A percentile compares a stretch with the other conserved stretches of the same genome.
phyloP scores from a whole-genome alignment of 2,329 filamentous ascomycete species.

The Fusarium goolgardi region DNA sequence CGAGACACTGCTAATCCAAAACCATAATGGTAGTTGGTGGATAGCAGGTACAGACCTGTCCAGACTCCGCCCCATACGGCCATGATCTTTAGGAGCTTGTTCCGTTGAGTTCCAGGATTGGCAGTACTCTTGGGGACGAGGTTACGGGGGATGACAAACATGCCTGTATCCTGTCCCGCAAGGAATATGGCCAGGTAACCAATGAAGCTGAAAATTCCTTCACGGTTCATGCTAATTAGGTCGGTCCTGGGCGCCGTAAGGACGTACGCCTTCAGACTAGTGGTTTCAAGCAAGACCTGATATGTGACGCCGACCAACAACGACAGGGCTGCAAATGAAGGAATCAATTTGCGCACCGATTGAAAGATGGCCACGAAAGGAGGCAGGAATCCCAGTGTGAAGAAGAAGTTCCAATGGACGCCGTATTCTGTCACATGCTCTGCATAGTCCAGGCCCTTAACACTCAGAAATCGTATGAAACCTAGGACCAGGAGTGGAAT shows the following conservation, averaged over 20 bases:
- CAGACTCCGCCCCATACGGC: slow-evolving; percentile 74
- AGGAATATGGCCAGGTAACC: slow-evolving; percentile 97
- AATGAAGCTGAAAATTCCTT: slow-evolving; percentile 94
- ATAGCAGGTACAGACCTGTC: slow-evolving; percentile 75
- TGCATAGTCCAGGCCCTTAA: slow-evolving; percentile 95
- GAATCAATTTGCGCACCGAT: slow-evolving; percentile 74
- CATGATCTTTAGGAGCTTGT: slow-evolving; percentile 71
- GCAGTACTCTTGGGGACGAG: slow-evolving; percentile 57
- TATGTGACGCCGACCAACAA: slow-evolving; percentile 76
- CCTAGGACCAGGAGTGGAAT: slow-evolving; percentile 85
- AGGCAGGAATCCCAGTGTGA: slow-evolving; percentile 88
- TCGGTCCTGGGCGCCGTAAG: slow-evolving; percentile 82
- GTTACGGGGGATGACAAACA: slow-evolving; percentile 77
- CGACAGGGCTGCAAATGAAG: slow-evolving; percentile 81
- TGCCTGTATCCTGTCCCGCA: slow-evolving; percentile 84
- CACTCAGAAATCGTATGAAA: slow-evolving; percentile 82
- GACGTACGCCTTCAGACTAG: slow-evolving; percentile 83
- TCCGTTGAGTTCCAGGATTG: slow-evolving; percentile 61
- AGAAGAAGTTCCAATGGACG: slow-evolving; percentile 99
- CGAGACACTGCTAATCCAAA: slow-evolving; percentile 83
- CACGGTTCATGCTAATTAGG: slow-evolving; percentile 88
- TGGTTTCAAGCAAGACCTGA: slow-evolving; percentile 80
- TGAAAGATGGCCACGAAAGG: slow-evolving; percentile 90
- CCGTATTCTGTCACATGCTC: slow-evolving; percentile 98
- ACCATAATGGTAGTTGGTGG: slow-evolving; percentile 76